These are phyloP conservation scores for Candolleomyces eurysporus DNA, from an alignment of 768 basidiomycete species.

Conservation along the genomic window DNA sequence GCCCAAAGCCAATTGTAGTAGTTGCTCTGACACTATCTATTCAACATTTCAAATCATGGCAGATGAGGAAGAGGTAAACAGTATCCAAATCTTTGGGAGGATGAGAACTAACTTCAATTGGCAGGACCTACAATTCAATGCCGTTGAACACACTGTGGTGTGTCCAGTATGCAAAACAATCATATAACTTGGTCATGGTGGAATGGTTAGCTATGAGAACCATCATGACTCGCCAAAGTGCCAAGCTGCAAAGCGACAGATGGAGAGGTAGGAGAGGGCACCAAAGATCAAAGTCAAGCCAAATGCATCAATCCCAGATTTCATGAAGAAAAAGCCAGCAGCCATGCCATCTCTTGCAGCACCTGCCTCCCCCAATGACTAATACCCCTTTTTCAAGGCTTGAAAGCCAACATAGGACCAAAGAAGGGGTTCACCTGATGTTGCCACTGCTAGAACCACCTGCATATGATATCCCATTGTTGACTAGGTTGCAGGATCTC, in stretches of 20 bases:
- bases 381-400: background rate
- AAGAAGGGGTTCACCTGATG: background rate
- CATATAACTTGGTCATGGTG: no score
- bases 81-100: background rate
- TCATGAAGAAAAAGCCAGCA: background rate
- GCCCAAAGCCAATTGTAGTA: no score
- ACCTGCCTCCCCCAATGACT: no score
- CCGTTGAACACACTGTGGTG: no score
- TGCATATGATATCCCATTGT: no score
- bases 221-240: background rate
- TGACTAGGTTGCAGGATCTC: background rate
- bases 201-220: background rate
- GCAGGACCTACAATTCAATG: background rate
- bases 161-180: no score
- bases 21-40: no score
- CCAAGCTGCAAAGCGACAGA: background rate
- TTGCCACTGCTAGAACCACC: background rate
- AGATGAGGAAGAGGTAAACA: background rate
- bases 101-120: background rate
- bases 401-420: background rate
- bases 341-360: background rate
- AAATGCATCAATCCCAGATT: background rate
- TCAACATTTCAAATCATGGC: no score
- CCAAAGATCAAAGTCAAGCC: background rate
- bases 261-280: background rate